Conservation (phyloP, 148 eudicot genomes). For the Camellia granthamiana region DNA sequence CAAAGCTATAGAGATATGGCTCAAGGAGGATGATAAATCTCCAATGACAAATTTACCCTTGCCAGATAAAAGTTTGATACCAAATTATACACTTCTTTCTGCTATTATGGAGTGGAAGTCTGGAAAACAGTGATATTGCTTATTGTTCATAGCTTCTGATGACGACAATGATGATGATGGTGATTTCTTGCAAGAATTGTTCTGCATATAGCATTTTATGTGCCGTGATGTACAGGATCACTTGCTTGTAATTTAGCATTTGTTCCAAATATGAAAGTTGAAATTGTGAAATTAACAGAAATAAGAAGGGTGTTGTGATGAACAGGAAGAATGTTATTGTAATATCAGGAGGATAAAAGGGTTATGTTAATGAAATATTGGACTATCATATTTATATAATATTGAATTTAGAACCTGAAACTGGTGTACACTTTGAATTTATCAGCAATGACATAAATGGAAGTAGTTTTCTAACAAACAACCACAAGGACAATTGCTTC, state of each 20-base stretch:
- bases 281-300: neutral
- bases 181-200: neutral
- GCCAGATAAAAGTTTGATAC: conserved; percentile 54
- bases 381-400: too few relatives aligned
- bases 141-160: neutral
- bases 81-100: conserved; percentile 63
- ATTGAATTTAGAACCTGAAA: too few relatives aligned
- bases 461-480: too few relatives aligned
- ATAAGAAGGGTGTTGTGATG: too few relatives aligned
- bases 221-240: neutral
- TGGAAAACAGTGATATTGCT: neutral
- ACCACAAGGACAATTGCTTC: too few relatives aligned
- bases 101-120: conserved; percentile 73
- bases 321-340: too few relatives aligned
- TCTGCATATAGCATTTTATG: conserved; percentile 3
- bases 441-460: too few relatives aligned
- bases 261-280: neutral
- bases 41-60: conserved; percentile 71
- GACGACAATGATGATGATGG: too few relatives aligned
- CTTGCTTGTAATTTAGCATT: neutral
- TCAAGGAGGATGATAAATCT: conserved; percentile 58
- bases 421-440: too few relatives aligned
- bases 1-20: conserved; percentile 72
- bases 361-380: too few relatives aligned
- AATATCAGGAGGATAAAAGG: too few relatives aligned